These are phyloP conservation scores for Aspergillus ostianus DNA, from an alignment of 495 filamentous ascomycete genomes.

Conservation along the genomic window DNA sequence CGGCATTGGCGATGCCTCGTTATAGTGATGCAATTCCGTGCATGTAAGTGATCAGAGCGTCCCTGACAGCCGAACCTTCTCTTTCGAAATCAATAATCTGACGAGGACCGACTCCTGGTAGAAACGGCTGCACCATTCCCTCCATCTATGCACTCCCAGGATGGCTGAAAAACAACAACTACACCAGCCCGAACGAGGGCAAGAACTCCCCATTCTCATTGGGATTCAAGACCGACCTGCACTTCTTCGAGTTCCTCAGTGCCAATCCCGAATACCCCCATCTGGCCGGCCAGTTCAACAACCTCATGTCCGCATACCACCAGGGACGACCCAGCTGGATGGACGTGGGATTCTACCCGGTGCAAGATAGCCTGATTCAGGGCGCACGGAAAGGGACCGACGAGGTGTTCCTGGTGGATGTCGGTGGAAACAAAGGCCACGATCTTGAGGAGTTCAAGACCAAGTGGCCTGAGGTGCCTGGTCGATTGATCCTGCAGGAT, in stretches of 20 bases:
- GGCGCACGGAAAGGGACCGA: conserved; percentile 8
- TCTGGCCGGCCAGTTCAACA: conserved; percentile 42
- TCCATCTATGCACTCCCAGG: conserved; percentile 31
- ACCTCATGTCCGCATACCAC: conserved; percentile 50
- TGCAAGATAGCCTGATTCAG: conserved; percentile 14
- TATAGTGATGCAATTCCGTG: conserved; percentile 36
- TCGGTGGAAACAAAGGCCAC: conserved; percentile 52
- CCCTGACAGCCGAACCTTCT: not conserved
- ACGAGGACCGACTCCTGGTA: conserved; percentile 1
- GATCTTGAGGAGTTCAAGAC: conserved; percentile 45
- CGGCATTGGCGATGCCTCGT: conserved; percentile 34
- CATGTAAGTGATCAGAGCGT: conserved; percentile 25
- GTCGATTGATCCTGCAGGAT: conserved; percentile 43
- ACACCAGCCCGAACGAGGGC: conserved; percentile 31
- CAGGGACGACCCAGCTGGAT: conserved; percentile 52
- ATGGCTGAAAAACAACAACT: conserved; percentile 29
- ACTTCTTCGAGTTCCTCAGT: conserved; percentile 36
- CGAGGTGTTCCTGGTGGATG: conserved; percentile 47
- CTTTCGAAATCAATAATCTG: not conserved
- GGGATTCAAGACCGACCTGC: conserved; percentile 29
- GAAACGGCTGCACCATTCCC: conserved; percentile 31
- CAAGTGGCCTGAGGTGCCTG: conserved; percentile 30
- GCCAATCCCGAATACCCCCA: conserved; percentile 17
- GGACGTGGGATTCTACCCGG: conserved; percentile 49
- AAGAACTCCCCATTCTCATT: conserved; percentile 31